Base-by-base conservation (phyloP, 495 filamentous ascomycete species). In the Penicillium crystallinum region DNA sequence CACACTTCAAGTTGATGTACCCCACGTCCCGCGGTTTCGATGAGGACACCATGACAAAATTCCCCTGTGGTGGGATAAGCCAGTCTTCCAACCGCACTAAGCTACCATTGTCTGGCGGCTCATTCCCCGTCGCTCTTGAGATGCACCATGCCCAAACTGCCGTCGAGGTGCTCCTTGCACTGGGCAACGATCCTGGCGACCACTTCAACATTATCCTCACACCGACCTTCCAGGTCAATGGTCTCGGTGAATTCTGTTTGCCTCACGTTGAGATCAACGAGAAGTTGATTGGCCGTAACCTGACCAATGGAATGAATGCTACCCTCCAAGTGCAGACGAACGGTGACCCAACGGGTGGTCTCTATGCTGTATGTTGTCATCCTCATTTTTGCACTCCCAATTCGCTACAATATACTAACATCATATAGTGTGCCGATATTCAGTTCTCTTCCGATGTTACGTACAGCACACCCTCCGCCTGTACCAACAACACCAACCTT, bases 311-410 rank as follows among this genome's bases (percentile, higher is more conserved):
- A 0, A 71, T 74, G 58, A 80, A 82, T 45, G 82, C 79, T n/a
- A 85, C 83, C 0, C 76, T 86, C 41, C 83, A 85, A 68, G 82
- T 86, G 46, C 70, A 82, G 18, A 79, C 73, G 9, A 79, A 70
- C 41, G 73, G 74, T 15, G 75, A 80, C 56, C 69, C 69, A n/a
- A 57, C 59, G 17, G 78, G 77, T 25, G 80, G 81, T 35, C 60
- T 82, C 1, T 82, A 83, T 60, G 76, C 79, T 53, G 78, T 81
- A 66, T 56, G 74, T 46, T 46, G 25, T 8, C 30, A 25, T 44
- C 21, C 17, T 10, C 14, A 2, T 36, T 27, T 46, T 23, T n/a
- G n/a, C n/a, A 11, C 18, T 33, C 52, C 14, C 37, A 56, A 15
- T 23, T 18, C 23, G 9, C 10, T 18, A 14, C 3, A 21, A 40